Evolutionary conservation across 2,329 filamentous ascomycete genomes (phyloP).

Genomic region (Colletotrichum sp.): DNA sequence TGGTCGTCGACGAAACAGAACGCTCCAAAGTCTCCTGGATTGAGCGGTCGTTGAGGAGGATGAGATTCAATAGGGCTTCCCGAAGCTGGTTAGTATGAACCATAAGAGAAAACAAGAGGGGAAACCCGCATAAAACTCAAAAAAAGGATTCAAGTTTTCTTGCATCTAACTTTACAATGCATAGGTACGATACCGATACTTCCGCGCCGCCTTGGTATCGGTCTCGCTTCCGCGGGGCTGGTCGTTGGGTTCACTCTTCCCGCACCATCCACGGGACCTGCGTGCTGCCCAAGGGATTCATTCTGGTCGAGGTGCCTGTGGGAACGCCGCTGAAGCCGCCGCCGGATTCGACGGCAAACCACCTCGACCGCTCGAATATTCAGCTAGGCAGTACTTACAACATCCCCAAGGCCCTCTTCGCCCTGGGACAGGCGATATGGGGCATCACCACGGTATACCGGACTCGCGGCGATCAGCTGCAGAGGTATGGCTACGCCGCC

Average conservation of each 20-base stretch:
- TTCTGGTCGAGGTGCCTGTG: slow-evolving; percentile 17
- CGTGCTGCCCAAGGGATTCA: slow-evolving; percentile 8
- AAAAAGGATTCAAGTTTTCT: not conserved
- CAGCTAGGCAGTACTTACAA: slow-evolving; percentile 23
- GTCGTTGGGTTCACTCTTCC: slow-evolving; percentile 13
- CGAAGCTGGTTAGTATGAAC: slow-evolving; percentile 7
- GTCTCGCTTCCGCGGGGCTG: slow-evolving; percentile 10
- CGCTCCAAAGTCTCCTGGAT: slow-evolving; percentile 14
- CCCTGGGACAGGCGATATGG: slow-evolving; percentile 25
- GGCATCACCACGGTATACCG: slow-evolving; percentile 26
- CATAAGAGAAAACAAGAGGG: not conserved
- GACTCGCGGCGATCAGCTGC: slow-evolving; percentile 27
- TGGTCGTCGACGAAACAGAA: slow-evolving; percentile 21
- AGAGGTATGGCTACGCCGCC: slow-evolving; percentile 32
- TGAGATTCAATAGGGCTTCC: slow-evolving; percentile 8
- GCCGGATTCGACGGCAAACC: not conserved
- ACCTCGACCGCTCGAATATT: slow-evolving; percentile 7
- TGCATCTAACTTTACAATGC: not conserved
- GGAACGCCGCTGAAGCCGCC: slow-evolving; percentile 19
- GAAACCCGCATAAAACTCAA: not conserved
- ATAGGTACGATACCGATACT: slow-evolving; percentile 3
- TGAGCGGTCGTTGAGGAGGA: slow-evolving; percentile 1
- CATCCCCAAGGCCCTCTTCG: slow-evolving; percentile 20
- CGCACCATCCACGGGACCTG: slow-evolving; percentile 17
- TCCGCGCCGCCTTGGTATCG: not conserved